Evolutionary conservation across 148 eudicot species (phyloP).

Genomic region (Salicornia ramosissima): DNA sequence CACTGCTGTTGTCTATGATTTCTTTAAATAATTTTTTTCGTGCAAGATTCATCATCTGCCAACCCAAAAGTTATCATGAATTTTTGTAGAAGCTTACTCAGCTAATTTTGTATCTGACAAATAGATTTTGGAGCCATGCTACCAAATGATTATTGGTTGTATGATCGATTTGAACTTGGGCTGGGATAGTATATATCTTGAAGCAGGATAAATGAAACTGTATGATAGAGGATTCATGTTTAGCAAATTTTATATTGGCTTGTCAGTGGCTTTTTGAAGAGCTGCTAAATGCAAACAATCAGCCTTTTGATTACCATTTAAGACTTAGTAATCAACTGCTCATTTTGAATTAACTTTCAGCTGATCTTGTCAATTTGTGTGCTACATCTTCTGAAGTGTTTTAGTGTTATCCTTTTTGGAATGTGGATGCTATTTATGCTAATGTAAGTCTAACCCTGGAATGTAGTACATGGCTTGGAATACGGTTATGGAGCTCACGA

Average conservation of each 20-base stretch:
- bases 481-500: slow-evolving; percentile 91
- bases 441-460: slow-evolving; percentile 21
- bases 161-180: background rate
- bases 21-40: background rate
- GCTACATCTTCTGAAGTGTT: background rate
- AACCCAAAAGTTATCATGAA: background rate
- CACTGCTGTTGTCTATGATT: background rate
- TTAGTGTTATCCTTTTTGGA: background rate
- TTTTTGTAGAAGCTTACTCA: background rate
- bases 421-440: slow-evolving; percentile 13
- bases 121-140: background rate
- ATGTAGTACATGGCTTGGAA: slow-evolving; percentile 72
- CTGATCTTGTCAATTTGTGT: background rate
- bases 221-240: background rate
- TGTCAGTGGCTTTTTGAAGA: background rate
- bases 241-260: background rate
- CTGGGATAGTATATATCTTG: background rate
- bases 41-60: background rate
- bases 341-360: no score
- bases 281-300: background rate
- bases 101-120: background rate
- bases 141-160: background rate
- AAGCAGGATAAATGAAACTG: background rate
- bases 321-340: background rate
- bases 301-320: background rate